Evolutionary conservation across 306 rosid genomes (phyloP).

Genomic region (Lagenaria siceraria): DNA sequence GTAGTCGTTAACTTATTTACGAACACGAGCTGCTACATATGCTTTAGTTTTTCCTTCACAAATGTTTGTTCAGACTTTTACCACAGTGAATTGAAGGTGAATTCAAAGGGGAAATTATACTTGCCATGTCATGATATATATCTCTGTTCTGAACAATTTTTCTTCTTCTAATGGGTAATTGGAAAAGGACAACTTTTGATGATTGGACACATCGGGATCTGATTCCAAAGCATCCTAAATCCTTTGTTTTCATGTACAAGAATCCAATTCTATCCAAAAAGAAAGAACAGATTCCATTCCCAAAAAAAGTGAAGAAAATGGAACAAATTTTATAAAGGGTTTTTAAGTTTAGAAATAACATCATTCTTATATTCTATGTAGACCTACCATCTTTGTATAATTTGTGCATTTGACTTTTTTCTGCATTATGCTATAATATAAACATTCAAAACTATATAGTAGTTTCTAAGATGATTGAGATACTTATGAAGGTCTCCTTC

Average conservation of each 20-base stretch:
- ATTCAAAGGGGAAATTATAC: neutral
- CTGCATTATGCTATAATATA: neutral
- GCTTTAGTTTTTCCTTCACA: neutral
- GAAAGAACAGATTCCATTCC: neutral
- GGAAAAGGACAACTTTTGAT: neutral
- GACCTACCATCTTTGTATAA: neutral
- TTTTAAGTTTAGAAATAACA: neutral
- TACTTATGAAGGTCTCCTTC: neutral
- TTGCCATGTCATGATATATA: no score
- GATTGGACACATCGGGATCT: neutral
- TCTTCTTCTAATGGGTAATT: neutral
- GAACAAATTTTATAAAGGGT: neutral
- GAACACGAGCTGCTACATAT: neutral
- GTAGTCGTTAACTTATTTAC: neutral
- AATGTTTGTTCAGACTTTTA: neutral
- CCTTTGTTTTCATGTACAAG: neutral
- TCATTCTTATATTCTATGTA: neutral
- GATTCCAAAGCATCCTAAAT: neutral
- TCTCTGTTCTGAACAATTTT: no score
- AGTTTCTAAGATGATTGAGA: neutral
- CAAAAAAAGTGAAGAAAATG: neutral
- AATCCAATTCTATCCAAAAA: constrained; percentile 2
- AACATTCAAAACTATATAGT: neutral
- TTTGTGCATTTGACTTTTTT: neutral
- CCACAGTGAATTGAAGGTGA: neutral